Percentiles rank a stretch among this genome's conserved stretches.
phyloP scores from a whole-genome alignment of 208 protist genomes.

The Phytomonas serpens region DNA sequence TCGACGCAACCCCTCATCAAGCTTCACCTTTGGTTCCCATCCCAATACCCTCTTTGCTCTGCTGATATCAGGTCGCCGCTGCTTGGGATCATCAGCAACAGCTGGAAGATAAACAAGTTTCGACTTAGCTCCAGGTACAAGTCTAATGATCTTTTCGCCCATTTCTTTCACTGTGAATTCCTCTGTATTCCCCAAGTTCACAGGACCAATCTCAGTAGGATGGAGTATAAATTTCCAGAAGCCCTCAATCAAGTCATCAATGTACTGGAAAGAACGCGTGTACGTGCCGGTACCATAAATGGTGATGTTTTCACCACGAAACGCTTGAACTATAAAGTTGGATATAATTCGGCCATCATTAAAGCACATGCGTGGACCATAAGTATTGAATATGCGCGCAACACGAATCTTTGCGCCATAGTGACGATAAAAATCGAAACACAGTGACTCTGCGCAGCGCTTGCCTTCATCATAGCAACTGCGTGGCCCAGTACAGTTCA shows the following conservation, averaged over 20 bases:
- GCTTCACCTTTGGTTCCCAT: constrained; percentile 40
- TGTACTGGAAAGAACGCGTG: constrained; percentile 88
- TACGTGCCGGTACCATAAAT: constrained; percentile 90
- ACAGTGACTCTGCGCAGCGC: constrained; percentile 88
- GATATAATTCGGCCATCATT: constrained; percentile 93
- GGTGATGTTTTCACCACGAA: constrained; percentile 71
- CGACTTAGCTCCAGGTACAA: constrained; percentile 36
- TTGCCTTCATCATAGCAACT: constrained; percentile 97
- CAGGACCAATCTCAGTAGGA: constrained; percentile 41
- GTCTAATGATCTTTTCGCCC: constrained; percentile 25
- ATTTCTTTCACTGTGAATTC: constrained; percentile 63
- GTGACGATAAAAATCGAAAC: constrained; percentile 80
- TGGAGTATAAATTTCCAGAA: constrained; percentile 40
- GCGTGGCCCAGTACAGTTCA: constrained; percentile 81
- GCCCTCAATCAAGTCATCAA: constrained; percentile 61
- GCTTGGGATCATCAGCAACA: constrained; percentile 46
- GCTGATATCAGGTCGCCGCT: constrained; percentile 49
- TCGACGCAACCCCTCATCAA: constrained; percentile 34
- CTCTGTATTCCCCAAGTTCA: constrained; percentile 70
- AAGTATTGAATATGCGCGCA: constrained; percentile 96
- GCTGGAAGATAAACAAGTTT: constrained; percentile 34
- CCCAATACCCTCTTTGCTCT: constrained; percentile 38
- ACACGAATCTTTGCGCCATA: constrained; percentile 75
- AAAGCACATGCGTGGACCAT: constrained; percentile 92
- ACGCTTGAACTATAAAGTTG: constrained; percentile 93